phyloP scores from a whole-genome alignment of 129 eudicot genomes.

The Flaveria robusta region DNA sequence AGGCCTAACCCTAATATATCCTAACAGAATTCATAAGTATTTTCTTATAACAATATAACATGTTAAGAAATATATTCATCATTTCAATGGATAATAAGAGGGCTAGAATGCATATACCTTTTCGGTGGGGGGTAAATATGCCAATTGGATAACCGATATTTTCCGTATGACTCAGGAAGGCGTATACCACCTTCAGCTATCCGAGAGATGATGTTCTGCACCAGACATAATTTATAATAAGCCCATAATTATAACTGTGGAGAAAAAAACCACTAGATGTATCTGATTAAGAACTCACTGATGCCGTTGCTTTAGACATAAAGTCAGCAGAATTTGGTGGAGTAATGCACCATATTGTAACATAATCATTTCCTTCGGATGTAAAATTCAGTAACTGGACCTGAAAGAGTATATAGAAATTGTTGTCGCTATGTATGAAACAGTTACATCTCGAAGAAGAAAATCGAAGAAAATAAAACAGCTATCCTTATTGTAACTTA shows the following conservation, averaged over 20 bases:
- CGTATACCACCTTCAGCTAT: slow-evolving; percentile 62
- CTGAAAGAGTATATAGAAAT: slow-evolving; percentile 43
- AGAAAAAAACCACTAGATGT: background rate
- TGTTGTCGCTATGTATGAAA: slow-evolving; percentile 10
- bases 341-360: slow-evolving; percentile 65
- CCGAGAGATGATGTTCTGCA: slow-evolving; percentile 63
- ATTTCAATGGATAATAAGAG: background rate
- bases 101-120: slow-evolving; percentile 43
- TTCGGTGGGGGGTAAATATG: slow-evolving; percentile 52
- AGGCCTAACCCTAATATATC: background rate
- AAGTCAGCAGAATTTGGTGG: slow-evolving; percentile 56
- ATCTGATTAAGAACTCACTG: slow-evolving; percentile 40
- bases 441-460: background rate
- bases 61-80: background rate
- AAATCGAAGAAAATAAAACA: background rate
- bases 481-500: background rate
- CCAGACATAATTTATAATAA: background rate
- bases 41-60: background rate
- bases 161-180: slow-evolving; percentile 80
- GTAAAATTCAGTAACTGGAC: slow-evolving; percentile 58
- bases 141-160: slow-evolving; percentile 64
- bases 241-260: slow-evolving; percentile 2
- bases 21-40: background rate
- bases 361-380: slow-evolving; percentile 55
- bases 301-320: slow-evolving; percentile 63